phyloP scores from a whole-genome alignment of 768 basidiomycete genomes.

The Harrya chromipes region DNA sequence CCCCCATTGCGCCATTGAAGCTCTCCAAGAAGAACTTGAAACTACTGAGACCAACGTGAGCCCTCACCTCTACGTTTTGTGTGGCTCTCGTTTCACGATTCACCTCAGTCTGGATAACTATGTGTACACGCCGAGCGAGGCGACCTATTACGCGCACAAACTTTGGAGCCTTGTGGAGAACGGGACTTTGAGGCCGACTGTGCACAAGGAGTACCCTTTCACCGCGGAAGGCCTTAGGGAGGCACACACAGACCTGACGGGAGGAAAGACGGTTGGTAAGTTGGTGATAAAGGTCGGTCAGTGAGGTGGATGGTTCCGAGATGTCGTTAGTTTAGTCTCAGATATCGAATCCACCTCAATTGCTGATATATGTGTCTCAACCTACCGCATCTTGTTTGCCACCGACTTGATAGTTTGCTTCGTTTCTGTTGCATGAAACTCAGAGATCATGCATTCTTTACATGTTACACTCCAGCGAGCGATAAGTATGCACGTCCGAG shows the following conservation, averaged over 20 bases:
- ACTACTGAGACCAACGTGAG: constrained; percentile 71
- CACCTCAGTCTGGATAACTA: constrained; percentile 65
- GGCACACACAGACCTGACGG: constrained; percentile 74
- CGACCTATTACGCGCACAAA: constrained; percentile 57
- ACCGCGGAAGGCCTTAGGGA: constrained; percentile 72
- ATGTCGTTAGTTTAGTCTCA: background rate
- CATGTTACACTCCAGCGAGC: too few relatives aligned
- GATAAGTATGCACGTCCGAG: too few relatives aligned
- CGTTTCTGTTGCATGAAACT: too few relatives aligned
- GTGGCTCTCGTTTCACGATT: constrained; percentile 2
- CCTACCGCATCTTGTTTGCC: too few relatives aligned
- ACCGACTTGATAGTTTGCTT: too few relatives aligned
- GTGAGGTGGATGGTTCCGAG: background rate
- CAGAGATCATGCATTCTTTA: too few relatives aligned
- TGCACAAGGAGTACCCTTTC: constrained; percentile 82
- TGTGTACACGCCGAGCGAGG: constrained; percentile 70
- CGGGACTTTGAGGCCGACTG: constrained; percentile 60
- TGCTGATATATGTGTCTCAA: too few relatives aligned
- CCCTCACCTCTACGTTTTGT: background rate
- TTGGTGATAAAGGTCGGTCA: constrained; percentile 68
- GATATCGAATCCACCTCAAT: too few relatives aligned
- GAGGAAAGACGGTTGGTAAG: constrained; percentile 83
- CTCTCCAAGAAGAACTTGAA: constrained; percentile 82
- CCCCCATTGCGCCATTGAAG: constrained; percentile 69
- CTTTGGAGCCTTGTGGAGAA: constrained; percentile 59